Evolutionary conservation across 1,139 yeast species (phyloP), one percentile per base, ranked within the genome.

Genomic region (Suzukiozyma palmioleophila): DNA sequence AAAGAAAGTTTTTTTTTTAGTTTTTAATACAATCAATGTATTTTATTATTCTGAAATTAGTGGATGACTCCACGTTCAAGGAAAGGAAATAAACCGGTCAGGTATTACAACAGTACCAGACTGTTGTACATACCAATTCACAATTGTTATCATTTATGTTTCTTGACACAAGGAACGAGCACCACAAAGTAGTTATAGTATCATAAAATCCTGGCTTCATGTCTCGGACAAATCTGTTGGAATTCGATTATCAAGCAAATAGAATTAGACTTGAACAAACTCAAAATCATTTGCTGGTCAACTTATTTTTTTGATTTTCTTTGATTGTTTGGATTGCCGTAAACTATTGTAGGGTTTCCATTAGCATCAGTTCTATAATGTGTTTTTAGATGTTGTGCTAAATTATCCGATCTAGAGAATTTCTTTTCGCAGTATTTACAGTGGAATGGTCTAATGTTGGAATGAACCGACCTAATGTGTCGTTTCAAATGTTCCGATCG

Each of bases 301-400:
- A 18, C 7, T 18, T 28, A 28, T 28, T 28, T 28, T 26, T 33
- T 33, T 25, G 29, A 8, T 51, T 64, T 44, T 34, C 57, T 57
- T 43, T 58, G 66, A 29, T 55, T 48, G 39, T 54, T 60, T 3
- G 71, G 66, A 45, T 64, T 66, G 3, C 73, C 73, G 44, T 66
- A 64, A 38, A 69, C 59, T 16, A 67, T 60, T 35, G 61, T 57
- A 3, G 69, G 62, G 14, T 64, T 56, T 12, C 74, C 74, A 39
- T 62, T 58, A 10, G 62, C 48, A 45, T 66, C 64, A 36, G 61
- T 36, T 36, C 66, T 66, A 48, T 65, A 69, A 47, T 72, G 77
- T 8, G 77, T 72, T 52, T 72, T 71, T 50, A 70, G 60, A 53
- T 72, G 78, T 49, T 71, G 77, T 10, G 76, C 74, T 53, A 72